Base-by-base conservation (phyloP, 2,329 filamentous ascomycete genomes). In the Fusarium acutatum region DNA sequence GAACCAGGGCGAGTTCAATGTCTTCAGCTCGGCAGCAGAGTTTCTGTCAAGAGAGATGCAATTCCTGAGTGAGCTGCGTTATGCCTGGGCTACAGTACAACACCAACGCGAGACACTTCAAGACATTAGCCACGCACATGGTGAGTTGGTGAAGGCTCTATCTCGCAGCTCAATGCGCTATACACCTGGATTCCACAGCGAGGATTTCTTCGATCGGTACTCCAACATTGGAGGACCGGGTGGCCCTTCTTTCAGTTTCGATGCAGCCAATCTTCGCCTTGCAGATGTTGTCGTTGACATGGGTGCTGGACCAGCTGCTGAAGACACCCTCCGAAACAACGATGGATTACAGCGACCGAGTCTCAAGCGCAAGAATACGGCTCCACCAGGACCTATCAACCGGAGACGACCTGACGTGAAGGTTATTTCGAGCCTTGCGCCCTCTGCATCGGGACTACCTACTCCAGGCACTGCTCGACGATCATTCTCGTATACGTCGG, bases 191-290 rank as follows among this genome's bases (percentile, higher is more conserved):
- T 96, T 96, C 77, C 93, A 96, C 69, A 88, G 95, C 20, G 94
- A 96, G 72, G 93, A 96, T 79, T 97, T 97, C 81, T 95, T 96
- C 75, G 93, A 96, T 75, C 88, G 94, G 34, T 97, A 97, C 67
- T 82, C 84, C 1, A 88, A 87, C 65, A 85, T 90, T 49, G 85
- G 86, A 3, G 86, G 87, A 0, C 84, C 84, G 26, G 90, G 90
- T 1, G 92, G 91, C 2, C 87, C 90, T 64, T 85, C 87, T 0
- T 88, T 87, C 72, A 84, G 82, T 10, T 93, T 96, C 61, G 93
- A 96, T 76, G 90, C 92, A 4, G 91, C 93, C 4, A 93, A 95
- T 77, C 85, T 96, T 41, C 92, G 89, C 22, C 89, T 96, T 60
- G 83, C 88, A 3, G 93, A 96, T 75, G 87, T 92, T 4, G 81